These are phyloP conservation scores for Curvularia spicifera DNA, from an alignment of 2,329 filamentous ascomycete genomes.

Conservation along the genomic window DNA sequence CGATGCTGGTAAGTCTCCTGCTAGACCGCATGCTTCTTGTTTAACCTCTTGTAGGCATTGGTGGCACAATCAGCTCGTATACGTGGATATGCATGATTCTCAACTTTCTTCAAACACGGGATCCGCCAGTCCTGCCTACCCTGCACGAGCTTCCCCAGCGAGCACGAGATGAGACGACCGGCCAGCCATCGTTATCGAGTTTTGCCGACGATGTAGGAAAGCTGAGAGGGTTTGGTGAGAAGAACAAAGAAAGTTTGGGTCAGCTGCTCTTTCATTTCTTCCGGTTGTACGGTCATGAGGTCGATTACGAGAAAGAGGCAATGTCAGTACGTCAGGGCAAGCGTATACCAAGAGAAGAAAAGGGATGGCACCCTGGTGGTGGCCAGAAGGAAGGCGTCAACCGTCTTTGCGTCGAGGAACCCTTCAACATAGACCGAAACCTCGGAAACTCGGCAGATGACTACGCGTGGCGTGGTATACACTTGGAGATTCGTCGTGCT, in stretches of 20 bases:
- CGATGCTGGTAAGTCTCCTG: slow-evolving; percentile 81
- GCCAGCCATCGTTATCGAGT: slow-evolving; percentile 65
- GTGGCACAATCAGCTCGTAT: slow-evolving; percentile 94
- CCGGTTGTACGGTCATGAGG: slow-evolving; percentile 89
- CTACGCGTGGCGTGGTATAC: slow-evolving; percentile 88
- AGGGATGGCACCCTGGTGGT: slow-evolving; percentile 77
- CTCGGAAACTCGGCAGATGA: slow-evolving; percentile 96
- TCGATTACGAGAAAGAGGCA: slow-evolving; percentile 84
- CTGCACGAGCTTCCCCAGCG: slow-evolving; percentile 76
- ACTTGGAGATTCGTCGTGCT: slow-evolving; percentile 85
- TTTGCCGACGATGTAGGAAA: slow-evolving; percentile 88
- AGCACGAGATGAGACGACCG: slow-evolving; percentile 67
- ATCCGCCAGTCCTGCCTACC: slow-evolving; percentile 82
- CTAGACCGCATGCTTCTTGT: slow-evolving; percentile 14
- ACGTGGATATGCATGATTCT: slow-evolving; percentile 99
- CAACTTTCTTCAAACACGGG: slow-evolving; percentile 88
- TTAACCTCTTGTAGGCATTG: slow-evolving; percentile 65
- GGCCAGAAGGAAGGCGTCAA: slow-evolving; percentile 63
- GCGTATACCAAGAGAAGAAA: slow-evolving; percentile 79
- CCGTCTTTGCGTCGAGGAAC: slow-evolving; percentile 91
- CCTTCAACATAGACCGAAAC: slow-evolving; percentile 89
- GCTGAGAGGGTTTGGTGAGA: slow-evolving; percentile 73
- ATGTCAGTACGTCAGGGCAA: slow-evolving; percentile 85
- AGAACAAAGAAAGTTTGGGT: slow-evolving; percentile 82
- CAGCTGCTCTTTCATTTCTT: slow-evolving; percentile 96